These are phyloP conservation scores for Chrysophaeum taylorii DNA, from an alignment of 352 stramenopile species.

Conservation along the genomic window DNA sequence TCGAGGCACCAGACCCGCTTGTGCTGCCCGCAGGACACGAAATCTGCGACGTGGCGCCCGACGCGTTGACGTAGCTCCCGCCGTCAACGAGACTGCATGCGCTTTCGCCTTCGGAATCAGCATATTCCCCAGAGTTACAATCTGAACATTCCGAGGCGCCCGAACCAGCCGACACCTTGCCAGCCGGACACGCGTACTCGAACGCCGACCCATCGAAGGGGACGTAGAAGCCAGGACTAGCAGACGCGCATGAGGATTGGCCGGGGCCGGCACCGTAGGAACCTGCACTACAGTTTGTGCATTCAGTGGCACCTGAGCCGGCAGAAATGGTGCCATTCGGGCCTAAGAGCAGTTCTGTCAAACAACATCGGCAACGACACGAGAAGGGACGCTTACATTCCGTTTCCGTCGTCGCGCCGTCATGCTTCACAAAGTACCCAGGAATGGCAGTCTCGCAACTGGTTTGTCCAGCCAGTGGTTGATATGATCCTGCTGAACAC, in stretches of 20 bases:
- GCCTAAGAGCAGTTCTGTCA: no score
- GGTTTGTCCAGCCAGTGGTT: not conserved
- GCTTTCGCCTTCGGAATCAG: not conserved
- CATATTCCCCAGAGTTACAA: not conserved
- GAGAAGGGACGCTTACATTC: not conserved
- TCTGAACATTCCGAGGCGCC: not conserved
- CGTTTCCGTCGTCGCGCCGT: not conserved
- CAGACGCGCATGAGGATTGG: no score
- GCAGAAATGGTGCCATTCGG: no score
- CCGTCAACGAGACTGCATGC: not conserved
- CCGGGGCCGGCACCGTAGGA: no score
- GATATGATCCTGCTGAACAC: not conserved
- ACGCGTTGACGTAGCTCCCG: not conserved
- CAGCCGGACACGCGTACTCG: not conserved
- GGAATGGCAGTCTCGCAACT: not conserved
- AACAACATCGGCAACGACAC: not conserved
- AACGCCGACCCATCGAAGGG: no score
- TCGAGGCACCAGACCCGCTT: not conserved
- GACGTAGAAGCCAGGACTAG: no score
- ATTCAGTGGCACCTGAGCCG: no score
- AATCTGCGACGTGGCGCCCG: not conserved
- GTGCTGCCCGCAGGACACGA: not conserved
- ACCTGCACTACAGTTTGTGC: no score
- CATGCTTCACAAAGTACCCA: not conserved
- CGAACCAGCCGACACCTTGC: not conserved